Conservation (phyloP, 441 rosid genomes). For the Mallotus repandus region DNA sequence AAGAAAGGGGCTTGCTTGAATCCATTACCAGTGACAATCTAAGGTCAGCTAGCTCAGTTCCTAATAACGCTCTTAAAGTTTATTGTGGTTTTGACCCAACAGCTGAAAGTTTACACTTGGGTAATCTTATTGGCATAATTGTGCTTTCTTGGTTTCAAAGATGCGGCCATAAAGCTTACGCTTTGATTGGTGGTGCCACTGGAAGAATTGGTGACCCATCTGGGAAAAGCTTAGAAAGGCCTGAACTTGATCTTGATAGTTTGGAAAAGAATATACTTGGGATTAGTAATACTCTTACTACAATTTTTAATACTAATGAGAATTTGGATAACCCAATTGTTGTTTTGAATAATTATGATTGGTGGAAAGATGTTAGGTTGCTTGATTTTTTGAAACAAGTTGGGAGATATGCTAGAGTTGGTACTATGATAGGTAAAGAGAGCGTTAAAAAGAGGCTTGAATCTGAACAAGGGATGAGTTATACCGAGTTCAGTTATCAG, state of each 20-base stretch:
- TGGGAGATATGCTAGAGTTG: conserved; percentile 80
- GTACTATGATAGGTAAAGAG: conserved; percentile 84
- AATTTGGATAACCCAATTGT: conserved; percentile 19
- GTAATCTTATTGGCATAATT: conserved; percentile 85
- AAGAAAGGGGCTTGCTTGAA: conserved; percentile 80
- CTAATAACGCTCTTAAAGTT: conserved; percentile 44
- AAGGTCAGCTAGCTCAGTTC: conserved; percentile 52
- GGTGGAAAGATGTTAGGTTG: conserved; percentile 87
- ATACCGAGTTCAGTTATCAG: conserved; percentile 89
- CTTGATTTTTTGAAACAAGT: conserved; percentile 79
- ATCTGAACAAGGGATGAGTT: conserved; percentile 93
- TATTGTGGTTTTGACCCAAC: conserved; percentile 98
- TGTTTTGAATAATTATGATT: conserved; percentile 83
- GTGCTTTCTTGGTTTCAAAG: conserved; percentile 94
- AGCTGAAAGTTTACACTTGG: conserved; percentile 87
- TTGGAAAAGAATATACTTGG: conserved; percentile 61
- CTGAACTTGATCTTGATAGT: conserved; percentile 59
- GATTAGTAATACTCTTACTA: conserved; percentile 44
- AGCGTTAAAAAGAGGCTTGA: conserved; percentile 92
- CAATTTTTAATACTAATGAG: conserved; percentile 39
- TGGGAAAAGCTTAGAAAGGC: conserved; percentile 89
- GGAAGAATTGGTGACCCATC: conserved; percentile 93
- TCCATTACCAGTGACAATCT: conserved; percentile 71
- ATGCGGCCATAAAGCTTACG: conserved; percentile 79
- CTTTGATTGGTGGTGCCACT: conserved; percentile 93